Evolutionary conservation across 805 yeast species (phyloP).

Genomic region (Diddensiella santjacobensis): DNA sequence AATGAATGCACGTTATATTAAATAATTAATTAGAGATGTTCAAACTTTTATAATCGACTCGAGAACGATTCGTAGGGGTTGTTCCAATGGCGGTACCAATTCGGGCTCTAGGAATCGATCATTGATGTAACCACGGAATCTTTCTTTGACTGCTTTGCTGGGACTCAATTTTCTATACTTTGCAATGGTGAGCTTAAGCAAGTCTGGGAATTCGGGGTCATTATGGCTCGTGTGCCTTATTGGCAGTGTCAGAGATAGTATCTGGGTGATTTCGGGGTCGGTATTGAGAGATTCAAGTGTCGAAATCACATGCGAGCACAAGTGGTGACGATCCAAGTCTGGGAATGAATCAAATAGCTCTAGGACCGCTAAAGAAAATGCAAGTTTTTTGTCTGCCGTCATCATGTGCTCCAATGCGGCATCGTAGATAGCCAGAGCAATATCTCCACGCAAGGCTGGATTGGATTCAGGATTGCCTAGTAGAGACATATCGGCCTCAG

Average conservation of each 20-base stretch:
- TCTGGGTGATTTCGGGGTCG: slow-evolving; percentile 28
- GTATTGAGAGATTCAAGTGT: slow-evolving; percentile 45
- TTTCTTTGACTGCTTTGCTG: slow-evolving; percentile 23
- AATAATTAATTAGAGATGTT: not conserved
- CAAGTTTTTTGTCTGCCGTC: slow-evolving; percentile 37
- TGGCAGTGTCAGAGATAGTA: slow-evolving; percentile 51
- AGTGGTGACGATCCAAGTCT: slow-evolving; percentile 63
- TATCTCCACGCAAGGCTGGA: slow-evolving; percentile 72
- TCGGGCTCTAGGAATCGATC: slow-evolving; percentile 19
- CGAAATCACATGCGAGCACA: slow-evolving; percentile 60
- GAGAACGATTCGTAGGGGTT: slow-evolving; percentile 21
- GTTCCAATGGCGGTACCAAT: slow-evolving; percentile 9
- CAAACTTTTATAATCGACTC: not conserved
- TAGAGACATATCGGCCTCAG: slow-evolving; percentile 82
- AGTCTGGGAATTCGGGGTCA: slow-evolving; percentile 47
- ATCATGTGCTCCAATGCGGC: slow-evolving; percentile 46
- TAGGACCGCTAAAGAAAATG: slow-evolving; percentile 46
- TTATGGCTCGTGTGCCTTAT: slow-evolving; percentile 50
- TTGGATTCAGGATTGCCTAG: slow-evolving; percentile 82
- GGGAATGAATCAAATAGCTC: slow-evolving; percentile 63
- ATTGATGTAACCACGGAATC: slow-evolving; percentile 25
- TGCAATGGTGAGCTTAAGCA: slow-evolving; percentile 66
- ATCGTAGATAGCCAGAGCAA: slow-evolving; percentile 68
- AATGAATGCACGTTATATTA: no score
- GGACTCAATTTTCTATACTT: slow-evolving; percentile 43